Conservation (phyloP, 495 filamentous ascomycete species). For the Aspergillus diversus region DNA sequence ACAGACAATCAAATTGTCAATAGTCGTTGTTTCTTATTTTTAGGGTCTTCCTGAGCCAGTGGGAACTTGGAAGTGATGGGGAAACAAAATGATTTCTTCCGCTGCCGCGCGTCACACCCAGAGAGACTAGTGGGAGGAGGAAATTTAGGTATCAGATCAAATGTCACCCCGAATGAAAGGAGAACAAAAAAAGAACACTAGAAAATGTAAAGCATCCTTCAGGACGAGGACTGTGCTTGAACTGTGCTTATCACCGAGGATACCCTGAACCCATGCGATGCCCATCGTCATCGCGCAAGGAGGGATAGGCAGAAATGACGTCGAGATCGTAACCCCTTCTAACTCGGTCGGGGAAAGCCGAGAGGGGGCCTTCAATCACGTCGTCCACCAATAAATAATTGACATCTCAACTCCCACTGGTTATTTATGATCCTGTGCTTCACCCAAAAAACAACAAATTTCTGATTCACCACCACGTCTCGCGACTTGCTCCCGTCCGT, state of each 20-base stretch:
- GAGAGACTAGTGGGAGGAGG: not conserved
- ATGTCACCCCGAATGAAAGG: not conserved
- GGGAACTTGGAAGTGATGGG: not conserved
- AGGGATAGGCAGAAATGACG: conserved; percentile 14
- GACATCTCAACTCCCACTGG: too few relatives aligned
- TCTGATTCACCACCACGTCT: too few relatives aligned
- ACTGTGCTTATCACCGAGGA: not conserved
- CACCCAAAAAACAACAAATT: not conserved
- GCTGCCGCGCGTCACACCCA: not conserved
- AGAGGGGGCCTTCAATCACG: not conserved
- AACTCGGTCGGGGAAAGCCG: conserved; percentile 7
- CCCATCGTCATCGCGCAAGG: not conserved
- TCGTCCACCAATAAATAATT: not conserved
- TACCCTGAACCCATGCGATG: not conserved
- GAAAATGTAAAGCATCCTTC: not conserved
- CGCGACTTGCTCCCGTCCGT: not conserved
- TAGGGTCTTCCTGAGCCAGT: not conserved
- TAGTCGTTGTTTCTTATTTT: not conserved
- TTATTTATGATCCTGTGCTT: not conserved
- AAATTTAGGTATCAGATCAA: not conserved
- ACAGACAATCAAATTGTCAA: not conserved
- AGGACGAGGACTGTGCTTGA: not conserved
- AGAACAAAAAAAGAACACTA: too few relatives aligned
- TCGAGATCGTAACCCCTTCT: conserved; percentile 19
- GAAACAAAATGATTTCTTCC: not conserved